Percentiles rank a stretch among this genome's conserved stretches.
These are phyloP conservation scores for Suhomyces tanzawaensis DNA, from an alignment of 805 yeast genomes.

Conservation along the genomic window DNA sequence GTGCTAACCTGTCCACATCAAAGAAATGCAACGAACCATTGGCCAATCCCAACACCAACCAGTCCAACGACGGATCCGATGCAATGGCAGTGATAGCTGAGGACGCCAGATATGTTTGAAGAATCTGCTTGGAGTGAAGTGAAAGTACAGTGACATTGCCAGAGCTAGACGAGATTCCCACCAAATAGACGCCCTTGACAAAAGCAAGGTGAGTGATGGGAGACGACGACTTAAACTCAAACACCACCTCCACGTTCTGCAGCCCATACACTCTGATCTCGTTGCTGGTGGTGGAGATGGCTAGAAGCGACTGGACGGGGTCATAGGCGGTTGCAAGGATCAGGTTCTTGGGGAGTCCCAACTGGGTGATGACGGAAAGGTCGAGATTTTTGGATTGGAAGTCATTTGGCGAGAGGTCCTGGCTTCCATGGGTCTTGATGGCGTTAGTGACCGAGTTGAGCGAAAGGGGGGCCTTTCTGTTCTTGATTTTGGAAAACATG, in stretches of 20 bases:
- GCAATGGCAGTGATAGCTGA: slow-evolving; percentile 67
- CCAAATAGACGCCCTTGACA: slow-evolving; percentile 77
- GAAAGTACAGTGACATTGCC: slow-evolving; percentile 69
- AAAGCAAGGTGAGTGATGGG: slow-evolving; percentile 59
- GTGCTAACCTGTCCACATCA: slow-evolving; percentile 75
- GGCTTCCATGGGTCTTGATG: slow-evolving; percentile 30
- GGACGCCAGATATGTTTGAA: slow-evolving; percentile 61
- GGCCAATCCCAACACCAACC: slow-evolving; percentile 75
- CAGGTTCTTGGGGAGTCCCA: slow-evolving; percentile 52
- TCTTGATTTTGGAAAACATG: slow-evolving; percentile 39
- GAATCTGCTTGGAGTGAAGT: slow-evolving; percentile 55
- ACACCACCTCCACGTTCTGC: slow-evolving; percentile 68
- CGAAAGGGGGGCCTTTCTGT: slow-evolving; percentile 42
- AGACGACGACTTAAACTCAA: slow-evolving; percentile 50
- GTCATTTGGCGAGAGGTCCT: slow-evolving; percentile 32
- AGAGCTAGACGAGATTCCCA: slow-evolving; percentile 59
- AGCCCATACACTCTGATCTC: slow-evolving; percentile 81
- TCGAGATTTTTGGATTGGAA: slow-evolving; percentile 29
- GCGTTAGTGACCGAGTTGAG: slow-evolving; percentile 42
- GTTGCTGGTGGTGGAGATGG: slow-evolving; percentile 70
- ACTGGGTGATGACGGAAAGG: slow-evolving; percentile 27
- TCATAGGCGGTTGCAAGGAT: slow-evolving; percentile 74
- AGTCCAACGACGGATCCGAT: slow-evolving; percentile 85
- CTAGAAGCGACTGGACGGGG: slow-evolving; percentile 83
- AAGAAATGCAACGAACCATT: slow-evolving; percentile 72